Evolutionary conservation across 2,329 filamentous ascomycete species (phyloP).

Genomic region (Didymella keratinophila): DNA sequence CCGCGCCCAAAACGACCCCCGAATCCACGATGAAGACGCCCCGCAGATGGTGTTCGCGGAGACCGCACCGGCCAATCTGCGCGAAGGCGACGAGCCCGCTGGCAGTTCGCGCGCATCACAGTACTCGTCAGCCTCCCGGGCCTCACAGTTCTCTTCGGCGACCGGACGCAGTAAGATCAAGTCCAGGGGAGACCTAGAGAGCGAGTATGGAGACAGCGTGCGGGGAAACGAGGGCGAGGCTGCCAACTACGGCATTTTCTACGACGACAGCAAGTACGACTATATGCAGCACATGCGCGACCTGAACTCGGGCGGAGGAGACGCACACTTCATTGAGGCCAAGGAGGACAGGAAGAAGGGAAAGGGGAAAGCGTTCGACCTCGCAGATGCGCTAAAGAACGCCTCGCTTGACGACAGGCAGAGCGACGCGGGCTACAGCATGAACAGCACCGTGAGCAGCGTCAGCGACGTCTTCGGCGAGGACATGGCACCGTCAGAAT

Average conservation of each 20-base stretch:
- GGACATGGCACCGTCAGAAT: slow-evolving; percentile 80
- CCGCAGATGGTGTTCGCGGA: slow-evolving; percentile 91
- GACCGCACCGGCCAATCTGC: slow-evolving; percentile 54
- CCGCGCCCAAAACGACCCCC: slow-evolving; percentile 94
- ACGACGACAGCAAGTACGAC: slow-evolving; percentile 93
- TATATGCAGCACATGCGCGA: slow-evolving; percentile 99
- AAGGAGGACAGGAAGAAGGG: slow-evolving; percentile 73
- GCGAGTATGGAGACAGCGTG: slow-evolving; percentile 73
- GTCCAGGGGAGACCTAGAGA: slow-evolving; percentile 78
- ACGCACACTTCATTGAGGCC: slow-evolving; percentile 83
- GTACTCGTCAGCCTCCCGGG: slow-evolving; percentile 48
- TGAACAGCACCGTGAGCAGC: slow-evolving; percentile 52
- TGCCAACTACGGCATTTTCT: slow-evolving; percentile 92
- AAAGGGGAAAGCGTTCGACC: slow-evolving; percentile 70
- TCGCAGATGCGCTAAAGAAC: slow-evolving; percentile 81
- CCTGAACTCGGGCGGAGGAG: slow-evolving; percentile 69
- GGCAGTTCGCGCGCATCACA: slow-evolving; percentile 56
- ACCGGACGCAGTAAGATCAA: slow-evolving; percentile 62
- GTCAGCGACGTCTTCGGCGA: slow-evolving; percentile 70
- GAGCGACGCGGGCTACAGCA: slow-evolving; percentile 54
- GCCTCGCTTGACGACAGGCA: slow-evolving; percentile 52
- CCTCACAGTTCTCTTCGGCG: slow-evolving; percentile 32
- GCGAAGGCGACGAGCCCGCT: slow-evolving; percentile 48
- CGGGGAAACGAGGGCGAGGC: slow-evolving; percentile 95
- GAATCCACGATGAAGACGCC: slow-evolving; percentile 90